phyloP scores from a whole-genome alignment of 1,284 basidiomycete genomes.

The Naganishia albida region DNA sequence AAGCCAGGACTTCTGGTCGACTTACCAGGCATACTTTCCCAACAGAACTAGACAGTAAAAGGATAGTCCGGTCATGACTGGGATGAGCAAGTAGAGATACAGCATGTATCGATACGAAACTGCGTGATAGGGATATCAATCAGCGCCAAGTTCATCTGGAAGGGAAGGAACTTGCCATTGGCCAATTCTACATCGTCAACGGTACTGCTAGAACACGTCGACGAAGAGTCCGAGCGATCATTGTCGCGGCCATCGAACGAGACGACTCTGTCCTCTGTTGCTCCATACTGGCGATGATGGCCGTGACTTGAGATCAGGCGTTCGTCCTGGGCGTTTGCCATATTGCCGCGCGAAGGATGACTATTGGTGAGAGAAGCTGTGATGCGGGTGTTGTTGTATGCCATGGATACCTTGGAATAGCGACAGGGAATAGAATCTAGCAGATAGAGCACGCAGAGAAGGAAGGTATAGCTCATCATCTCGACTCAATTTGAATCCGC shows the following conservation, averaged over 20 bases:
- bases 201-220: slow-evolving; percentile 4
- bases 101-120: slow-evolving; percentile 50
- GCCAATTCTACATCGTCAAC: neutral
- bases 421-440: too few species aligned
- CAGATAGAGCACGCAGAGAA: neutral
- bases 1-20: neutral
- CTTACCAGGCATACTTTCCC: slow-evolving; percentile 51
- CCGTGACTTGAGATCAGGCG: slow-evolving; percentile 7
- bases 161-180: neutral
- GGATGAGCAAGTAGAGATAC: slow-evolving; percentile 48
- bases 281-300: slow-evolving; percentile 7
- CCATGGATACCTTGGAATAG: slow-evolving; percentile 1
- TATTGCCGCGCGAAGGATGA: neutral
- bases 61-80: slow-evolving; percentile 45
- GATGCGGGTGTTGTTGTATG: neutral
- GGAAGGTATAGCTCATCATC: neutral
- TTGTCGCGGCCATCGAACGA: neutral
- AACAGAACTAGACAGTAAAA: slow-evolving; percentile 44
- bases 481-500: slow-evolving; percentile 3
- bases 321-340: slow-evolving; percentile 24
- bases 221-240: neutral
- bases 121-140: slow-evolving; percentile 19
- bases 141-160: neutral
- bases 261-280: slow-evolving; percentile 3
- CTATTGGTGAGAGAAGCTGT: neutral